These are phyloP conservation scores for Microdochium nivale DNA, from an alignment of 2,329 filamentous ascomycete species.

Conservation along the genomic window DNA sequence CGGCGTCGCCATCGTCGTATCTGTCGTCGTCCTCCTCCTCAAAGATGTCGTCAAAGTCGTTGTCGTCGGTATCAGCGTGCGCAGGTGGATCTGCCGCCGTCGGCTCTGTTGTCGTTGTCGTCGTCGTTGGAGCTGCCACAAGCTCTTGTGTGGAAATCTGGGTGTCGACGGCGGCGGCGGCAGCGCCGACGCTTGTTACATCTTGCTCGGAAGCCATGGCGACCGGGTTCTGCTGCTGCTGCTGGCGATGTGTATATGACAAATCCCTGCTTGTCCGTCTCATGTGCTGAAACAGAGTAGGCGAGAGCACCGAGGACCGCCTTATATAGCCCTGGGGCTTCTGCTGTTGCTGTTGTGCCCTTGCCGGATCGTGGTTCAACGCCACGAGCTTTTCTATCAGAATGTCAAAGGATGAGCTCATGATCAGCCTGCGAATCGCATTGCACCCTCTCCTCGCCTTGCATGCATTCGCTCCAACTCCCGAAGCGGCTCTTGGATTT, in stretches of 20 bases:
- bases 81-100: not conserved
- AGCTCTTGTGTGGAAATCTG: too few relatives aligned
- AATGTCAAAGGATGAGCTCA: not conserved
- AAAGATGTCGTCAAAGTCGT: constrained; percentile 49
- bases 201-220: not conserved
- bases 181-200: not conserved
- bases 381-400: not conserved
- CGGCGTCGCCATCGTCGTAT: constrained; percentile 48
- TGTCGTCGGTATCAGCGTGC: constrained; percentile 29
- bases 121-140: not conserved
- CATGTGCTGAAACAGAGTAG: not conserved
- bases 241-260: not conserved
- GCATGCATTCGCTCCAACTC: not conserved
- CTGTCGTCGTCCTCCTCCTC: constrained; percentile 51
- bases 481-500: too few relatives aligned
- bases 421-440: not conserved
- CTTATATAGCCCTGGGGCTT: not conserved
- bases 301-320: not conserved
- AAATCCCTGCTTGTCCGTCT: not conserved
- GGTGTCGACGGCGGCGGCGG: not conserved
- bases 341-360: not conserved
- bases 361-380: not conserved
- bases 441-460: not conserved
- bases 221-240: not conserved
- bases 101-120: not conserved